phyloP scores from a whole-genome alignment of 2,329 filamentous ascomycete species.

The Fusarium drepaniforme region DNA sequence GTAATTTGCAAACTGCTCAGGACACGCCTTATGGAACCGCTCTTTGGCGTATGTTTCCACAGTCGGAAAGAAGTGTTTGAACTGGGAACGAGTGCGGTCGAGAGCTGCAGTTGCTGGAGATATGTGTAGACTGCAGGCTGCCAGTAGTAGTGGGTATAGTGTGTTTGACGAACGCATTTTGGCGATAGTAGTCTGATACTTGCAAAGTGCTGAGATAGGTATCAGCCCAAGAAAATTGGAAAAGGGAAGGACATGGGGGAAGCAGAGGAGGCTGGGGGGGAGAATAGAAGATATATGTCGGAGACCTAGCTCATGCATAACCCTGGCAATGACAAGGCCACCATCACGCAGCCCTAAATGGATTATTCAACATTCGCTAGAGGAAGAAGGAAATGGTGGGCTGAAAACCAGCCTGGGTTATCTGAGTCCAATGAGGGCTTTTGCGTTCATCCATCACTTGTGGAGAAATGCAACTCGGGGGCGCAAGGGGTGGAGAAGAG shows the following conservation, averaged over 20 bases:
- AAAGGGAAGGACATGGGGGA: not conserved
- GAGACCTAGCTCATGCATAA: not conserved
- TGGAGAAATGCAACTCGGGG: not conserved
- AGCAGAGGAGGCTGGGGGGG: not conserved
- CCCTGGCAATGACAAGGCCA: not conserved
- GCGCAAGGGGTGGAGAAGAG: not conserved
- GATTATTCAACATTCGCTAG: not conserved
- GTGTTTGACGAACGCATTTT: slow-evolving; percentile 17
- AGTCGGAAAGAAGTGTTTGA: slow-evolving; percentile 18
- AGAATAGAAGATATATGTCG: not conserved
- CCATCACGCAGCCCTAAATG: not conserved
- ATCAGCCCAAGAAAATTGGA: not conserved
- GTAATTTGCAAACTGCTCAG: slow-evolving; percentile 17
- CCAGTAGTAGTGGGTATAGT: slow-evolving; percentile 16
- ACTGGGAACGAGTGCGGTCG: slow-evolving; percentile 16
- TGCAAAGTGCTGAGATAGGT: not conserved
- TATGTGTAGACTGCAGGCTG: slow-evolving; percentile 8
- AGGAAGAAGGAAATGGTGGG: not conserved
- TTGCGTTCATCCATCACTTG: not conserved
- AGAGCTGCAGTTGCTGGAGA: slow-evolving; percentile 1
- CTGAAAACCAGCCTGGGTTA: not conserved
- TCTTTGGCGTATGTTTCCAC: slow-evolving; percentile 1
- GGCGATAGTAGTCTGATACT: not conserved
- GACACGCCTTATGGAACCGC: slow-evolving; percentile 3
- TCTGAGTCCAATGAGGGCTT: not conserved